These are phyloP conservation scores for Starmerella sp. DNA, from an alignment of 805 yeast species.

Conservation along the genomic window DNA sequence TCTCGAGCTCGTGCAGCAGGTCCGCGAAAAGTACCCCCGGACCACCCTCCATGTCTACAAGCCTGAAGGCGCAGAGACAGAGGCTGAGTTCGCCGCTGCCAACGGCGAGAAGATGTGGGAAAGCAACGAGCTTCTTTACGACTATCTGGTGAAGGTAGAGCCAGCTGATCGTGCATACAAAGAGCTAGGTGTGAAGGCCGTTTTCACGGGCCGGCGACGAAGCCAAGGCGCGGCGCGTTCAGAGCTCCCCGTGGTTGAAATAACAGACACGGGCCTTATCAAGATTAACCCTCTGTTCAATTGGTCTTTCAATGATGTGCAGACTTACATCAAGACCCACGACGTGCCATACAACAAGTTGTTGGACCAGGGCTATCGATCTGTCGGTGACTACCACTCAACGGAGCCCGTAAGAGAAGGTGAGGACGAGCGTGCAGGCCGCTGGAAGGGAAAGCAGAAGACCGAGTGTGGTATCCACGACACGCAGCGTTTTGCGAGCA, in stretches of 20 bases:
- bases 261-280: conserved; percentile 52
- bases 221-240: conserved; percentile 83
- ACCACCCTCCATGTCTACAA: conserved; percentile 51
- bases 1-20: conserved; percentile 50
- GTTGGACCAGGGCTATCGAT: conserved; percentile 75
- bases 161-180: conserved; percentile 79
- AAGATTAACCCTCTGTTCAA: conserved; percentile 82
- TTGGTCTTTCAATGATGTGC: conserved; percentile 70
- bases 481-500: conserved; percentile 61
- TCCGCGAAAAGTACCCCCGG: conserved; percentile 45
- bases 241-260: conserved; percentile 59
- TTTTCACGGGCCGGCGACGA: conserved; percentile 81
- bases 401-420: conserved; percentile 82
- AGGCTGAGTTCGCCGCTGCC: conserved; percentile 48
- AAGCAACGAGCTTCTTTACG: conserved; percentile 66
- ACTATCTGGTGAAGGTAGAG: conserved; percentile 81
- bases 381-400: conserved; percentile 92
- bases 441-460: conserved; percentile 88
- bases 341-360: conserved; percentile 78
- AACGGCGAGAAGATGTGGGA: conserved; percentile 82
- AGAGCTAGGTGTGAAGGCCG: conserved; percentile 65
- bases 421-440: conserved; percentile 92
- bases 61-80: conserved; percentile 49
- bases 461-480: conserved; percentile 95
- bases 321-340: conserved; percentile 53